A percentile compares a stretch with the other conserved stretches of the same genome.
Evolutionary conservation across 2,329 filamentous ascomycete genomes (phyloP).

Genomic region (Capronia americana): DNA sequence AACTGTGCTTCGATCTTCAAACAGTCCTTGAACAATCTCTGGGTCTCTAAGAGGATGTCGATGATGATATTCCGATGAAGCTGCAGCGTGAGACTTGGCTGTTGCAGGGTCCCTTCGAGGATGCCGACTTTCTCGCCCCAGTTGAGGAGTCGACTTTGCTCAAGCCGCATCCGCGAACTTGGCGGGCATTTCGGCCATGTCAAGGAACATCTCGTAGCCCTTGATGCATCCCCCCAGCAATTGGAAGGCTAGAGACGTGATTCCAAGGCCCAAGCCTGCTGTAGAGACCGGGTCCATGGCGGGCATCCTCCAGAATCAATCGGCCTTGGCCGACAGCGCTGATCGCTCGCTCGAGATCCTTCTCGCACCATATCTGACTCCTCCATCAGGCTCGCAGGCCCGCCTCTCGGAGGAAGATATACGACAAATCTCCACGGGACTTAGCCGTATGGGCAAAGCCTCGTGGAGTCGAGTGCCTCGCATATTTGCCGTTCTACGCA

Average conservation of each 20-base stretch:
- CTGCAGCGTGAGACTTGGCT: conserved; percentile 13
- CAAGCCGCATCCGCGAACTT: conserved; percentile 18
- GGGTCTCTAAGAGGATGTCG: conserved; percentile 24
- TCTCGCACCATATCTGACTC: not conserved
- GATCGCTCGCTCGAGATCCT: conserved; percentile 4
- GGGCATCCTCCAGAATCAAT: not conserved
- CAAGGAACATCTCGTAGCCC: conserved; percentile 21
- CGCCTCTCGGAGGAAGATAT: conserved; percentile 2
- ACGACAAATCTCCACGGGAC: not conserved
- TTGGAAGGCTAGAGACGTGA: conserved; percentile 19
- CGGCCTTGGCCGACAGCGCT: not conserved
- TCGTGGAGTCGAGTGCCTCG: not conserved
- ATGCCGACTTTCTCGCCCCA: conserved; percentile 23
- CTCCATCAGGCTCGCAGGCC: not conserved
- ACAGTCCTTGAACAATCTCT: conserved; percentile 10
- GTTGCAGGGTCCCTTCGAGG: conserved; percentile 16
- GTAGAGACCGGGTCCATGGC: conserved; percentile 17
- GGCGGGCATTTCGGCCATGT: conserved; percentile 18
- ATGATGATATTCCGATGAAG: conserved; percentile 16
- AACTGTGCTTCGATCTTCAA: not conserved
- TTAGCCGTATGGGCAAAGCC: not conserved
- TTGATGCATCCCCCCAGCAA: conserved; percentile 17
- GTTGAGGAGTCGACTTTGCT: conserved; percentile 21
- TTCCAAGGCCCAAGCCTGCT: conserved; percentile 16
- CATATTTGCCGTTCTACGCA: not conserved